Evolutionary conservation across 2,329 filamentous ascomycete genomes (phyloP), one percentile per base, ranked within the genome.

Genomic region (Apiospora kogelbergensis): DNA sequence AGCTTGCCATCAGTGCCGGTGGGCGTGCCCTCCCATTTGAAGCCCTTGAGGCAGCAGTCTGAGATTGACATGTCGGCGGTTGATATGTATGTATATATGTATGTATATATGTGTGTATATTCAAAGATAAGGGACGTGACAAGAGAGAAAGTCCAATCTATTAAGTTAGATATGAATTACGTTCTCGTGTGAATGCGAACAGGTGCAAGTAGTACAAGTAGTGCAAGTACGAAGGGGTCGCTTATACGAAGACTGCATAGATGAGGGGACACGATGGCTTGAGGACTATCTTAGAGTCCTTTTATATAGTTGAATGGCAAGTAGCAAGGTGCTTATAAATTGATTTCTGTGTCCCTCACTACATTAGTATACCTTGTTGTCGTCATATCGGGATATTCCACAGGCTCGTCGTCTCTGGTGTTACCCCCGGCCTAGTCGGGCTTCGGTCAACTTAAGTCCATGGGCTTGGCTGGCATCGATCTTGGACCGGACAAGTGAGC

Each of bases 11-110:
- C 76, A 22, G 69, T 75, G 26, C 83, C 83, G 0, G 71, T 73
- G 3, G 83, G 82, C 6, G 76, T 78, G 26, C 80, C 83, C 9
- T 78, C 72, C 83, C 83, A 85, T 65, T 77, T 65, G 70, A 83
- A 84, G 63, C 79, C 80, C 66, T 77, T 73, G n/a, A 80, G 37
- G 68, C 80, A 81, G 71, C 80, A 82, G 40, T 68, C 66, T 6
- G 69, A 66, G 7, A 72, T 17, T 15, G 72, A 69, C 74, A 75
- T 75, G 65, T 1, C 65, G 17, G 26, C 26, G 26, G 17, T n/a
- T 60, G 37, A 37, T 37, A 5, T 37, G 4, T n/a, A 13, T n/a
- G 17, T n/a, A n/a, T n/a, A n/a, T n/a, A n/a, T n/a, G n/a, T n/a
- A n/a, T n/a, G n/a, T n/a, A n/a, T n/a, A n/a, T n/a, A n/a, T n/a